A percentile compares a stretch with the other conserved stretches of the same genome.
Conservation (phyloP, 495 filamentous ascomycete genomes). For the Hypoxylon fuscum region DNA sequence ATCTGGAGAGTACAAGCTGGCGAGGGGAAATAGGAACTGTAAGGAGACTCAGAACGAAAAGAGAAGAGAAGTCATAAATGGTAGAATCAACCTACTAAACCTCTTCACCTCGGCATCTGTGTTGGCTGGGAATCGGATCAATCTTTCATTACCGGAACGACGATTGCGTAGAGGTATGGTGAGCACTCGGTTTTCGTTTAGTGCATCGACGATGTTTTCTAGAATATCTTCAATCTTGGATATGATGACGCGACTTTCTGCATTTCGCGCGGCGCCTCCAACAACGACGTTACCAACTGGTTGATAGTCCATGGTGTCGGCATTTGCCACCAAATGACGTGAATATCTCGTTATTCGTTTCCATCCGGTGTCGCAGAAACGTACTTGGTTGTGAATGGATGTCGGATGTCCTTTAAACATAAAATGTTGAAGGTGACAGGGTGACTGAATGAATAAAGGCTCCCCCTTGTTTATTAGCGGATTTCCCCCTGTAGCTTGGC, state of each 20-base stretch:
- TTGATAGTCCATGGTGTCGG: slow-evolving; percentile 11
- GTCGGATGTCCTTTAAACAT: no score
- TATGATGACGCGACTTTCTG: slow-evolving; percentile 48
- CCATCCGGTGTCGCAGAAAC: background rate
- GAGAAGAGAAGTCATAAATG: background rate
- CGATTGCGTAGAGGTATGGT: slow-evolving; percentile 52
- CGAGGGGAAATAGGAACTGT: background rate
- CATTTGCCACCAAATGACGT: background rate
- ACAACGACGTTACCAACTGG: background rate
- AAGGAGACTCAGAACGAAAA: slow-evolving; percentile 3
- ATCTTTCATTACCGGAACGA: slow-evolving; percentile 17
- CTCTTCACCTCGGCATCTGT: slow-evolving; percentile 45
- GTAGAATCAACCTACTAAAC: slow-evolving; percentile 47
- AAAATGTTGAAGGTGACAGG: no score
- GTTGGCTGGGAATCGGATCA: slow-evolving; percentile 52
- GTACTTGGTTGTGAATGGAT: background rate
- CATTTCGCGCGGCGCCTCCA: slow-evolving; percentile 8
- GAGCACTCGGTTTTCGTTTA: slow-evolving; percentile 54
- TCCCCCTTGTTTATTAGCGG: no score
- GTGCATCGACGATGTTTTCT: slow-evolving; percentile 58
- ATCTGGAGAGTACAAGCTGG: slow-evolving; percentile 68
- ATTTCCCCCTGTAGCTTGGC: no score
- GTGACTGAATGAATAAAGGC: no score
- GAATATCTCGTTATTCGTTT: background rate
- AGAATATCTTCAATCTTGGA: slow-evolving; percentile 63